A percentile compares a stretch with the other conserved stretches of the same genome.
Conservation (phyloP, 352 stramenopile species). For the Poterioochromonas sp. region DNA sequence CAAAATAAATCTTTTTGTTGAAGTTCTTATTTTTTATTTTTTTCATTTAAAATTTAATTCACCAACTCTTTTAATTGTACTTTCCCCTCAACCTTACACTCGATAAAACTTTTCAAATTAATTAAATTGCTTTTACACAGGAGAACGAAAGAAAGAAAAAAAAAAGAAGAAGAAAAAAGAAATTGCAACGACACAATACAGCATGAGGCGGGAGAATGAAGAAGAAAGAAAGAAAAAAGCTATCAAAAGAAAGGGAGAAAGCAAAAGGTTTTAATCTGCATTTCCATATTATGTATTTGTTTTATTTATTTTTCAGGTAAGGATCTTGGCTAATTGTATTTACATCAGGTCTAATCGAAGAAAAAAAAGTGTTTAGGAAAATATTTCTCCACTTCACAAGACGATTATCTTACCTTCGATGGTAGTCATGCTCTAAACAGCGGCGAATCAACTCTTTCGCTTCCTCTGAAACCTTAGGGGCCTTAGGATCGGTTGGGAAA, state of each 20-base stretch:
- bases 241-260: not conserved
- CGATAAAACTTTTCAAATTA: not conserved
- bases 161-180: not conserved
- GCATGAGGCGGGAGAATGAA: not conserved
- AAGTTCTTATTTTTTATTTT: not conserved
- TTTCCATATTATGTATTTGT: not conserved
- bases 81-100: not conserved
- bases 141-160: not conserved
- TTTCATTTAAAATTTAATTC: not conserved
- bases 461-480: slow-evolving; percentile 55
- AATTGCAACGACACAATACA: not conserved
- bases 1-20: not conserved
- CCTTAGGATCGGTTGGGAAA: slow-evolving; percentile 6
- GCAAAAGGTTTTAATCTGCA: not conserved
- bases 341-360: slow-evolving; percentile 54
- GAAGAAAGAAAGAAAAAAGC: not conserved
- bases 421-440: slow-evolving; percentile 66
- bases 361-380: not conserved
- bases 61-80: not conserved
- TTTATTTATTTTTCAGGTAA: slow-evolving; percentile 48
- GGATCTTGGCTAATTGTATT: slow-evolving; percentile 57
- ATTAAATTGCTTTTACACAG: not conserved
- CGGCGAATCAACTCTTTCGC: slow-evolving; percentile 76
- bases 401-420: slow-evolving; percentile 20
- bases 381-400: not conserved